Conservation (phyloP, 805 yeast species). For the Suhomyces pyralidae region DNA sequence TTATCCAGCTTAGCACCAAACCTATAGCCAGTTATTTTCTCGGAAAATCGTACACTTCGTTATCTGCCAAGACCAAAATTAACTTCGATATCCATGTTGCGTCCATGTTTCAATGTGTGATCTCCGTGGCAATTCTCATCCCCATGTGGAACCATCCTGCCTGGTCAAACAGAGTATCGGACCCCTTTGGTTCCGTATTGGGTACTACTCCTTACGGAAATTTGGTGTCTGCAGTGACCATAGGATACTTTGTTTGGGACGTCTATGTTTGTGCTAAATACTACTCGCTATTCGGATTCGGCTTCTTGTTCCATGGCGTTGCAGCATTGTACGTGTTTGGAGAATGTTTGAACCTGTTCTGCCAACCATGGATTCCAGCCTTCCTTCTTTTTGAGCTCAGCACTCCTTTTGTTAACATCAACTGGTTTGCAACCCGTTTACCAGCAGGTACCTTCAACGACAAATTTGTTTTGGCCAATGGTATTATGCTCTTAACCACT, state of each 20-base stretch:
- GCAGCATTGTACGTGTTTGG: conserved; percentile 76
- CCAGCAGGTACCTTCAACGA: conserved; percentile 65
- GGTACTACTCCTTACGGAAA: conserved; percentile 77
- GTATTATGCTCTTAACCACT: conserved; percentile 59
- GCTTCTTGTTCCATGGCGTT: conserved; percentile 78
- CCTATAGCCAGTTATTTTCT: conserved; percentile 46
- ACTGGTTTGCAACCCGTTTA: conserved; percentile 84
- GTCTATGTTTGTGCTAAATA: conserved; percentile 61
- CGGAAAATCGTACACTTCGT: conserved; percentile 52
- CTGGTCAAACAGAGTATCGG: conserved; percentile 34
- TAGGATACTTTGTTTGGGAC: conserved; percentile 95
- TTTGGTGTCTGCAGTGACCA: conserved; percentile 65
- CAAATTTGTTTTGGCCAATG: conserved; percentile 59
- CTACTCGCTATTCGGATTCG: conserved; percentile 69
- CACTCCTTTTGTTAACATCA: conserved; percentile 91
- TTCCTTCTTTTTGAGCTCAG: conserved; percentile 84
- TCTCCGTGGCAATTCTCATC: conserved; percentile 56
- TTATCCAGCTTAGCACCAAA: conserved; percentile 53
- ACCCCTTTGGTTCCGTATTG: conserved; percentile 46
- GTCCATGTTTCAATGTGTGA: conserved; percentile 76
- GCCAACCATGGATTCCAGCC: conserved; percentile 77
- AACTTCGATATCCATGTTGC: conserved; percentile 92
- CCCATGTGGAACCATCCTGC: conserved; percentile 65
- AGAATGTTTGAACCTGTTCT: conserved; percentile 64
- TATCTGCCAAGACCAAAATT: conserved; percentile 45